Conservation (phyloP, 2,329 filamentous ascomycete species). For the Ascochyta pisi region DNA sequence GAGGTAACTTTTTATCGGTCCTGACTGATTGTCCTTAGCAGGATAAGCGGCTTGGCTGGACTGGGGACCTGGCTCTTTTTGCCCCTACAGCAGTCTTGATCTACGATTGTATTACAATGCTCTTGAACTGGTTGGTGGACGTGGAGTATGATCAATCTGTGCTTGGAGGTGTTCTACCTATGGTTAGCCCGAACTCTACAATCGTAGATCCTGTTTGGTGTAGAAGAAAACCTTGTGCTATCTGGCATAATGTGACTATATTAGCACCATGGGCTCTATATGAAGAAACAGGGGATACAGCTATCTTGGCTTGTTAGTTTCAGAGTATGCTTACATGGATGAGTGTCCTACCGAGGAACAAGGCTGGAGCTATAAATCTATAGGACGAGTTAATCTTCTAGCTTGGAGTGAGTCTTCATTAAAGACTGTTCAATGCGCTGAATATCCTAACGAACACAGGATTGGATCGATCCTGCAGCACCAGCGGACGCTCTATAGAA, state of each 20-base stretch:
- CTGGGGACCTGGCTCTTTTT: slow-evolving; percentile 60
- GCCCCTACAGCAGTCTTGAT: slow-evolving; percentile 53
- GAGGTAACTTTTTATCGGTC: slow-evolving; percentile 58
- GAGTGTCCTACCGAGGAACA: neutral
- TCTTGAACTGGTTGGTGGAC: slow-evolving; percentile 1
- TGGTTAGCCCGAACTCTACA: neutral
- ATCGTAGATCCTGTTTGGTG: neutral
- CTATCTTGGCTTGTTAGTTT: neutral
- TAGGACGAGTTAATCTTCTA: neutral
- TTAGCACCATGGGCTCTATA: slow-evolving; percentile 4
- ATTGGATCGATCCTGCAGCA: slow-evolving; percentile 20
- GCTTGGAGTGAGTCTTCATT: neutral
- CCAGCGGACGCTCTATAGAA: slow-evolving; percentile 23
- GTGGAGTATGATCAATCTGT: neutral
- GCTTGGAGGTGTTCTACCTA: neutral
- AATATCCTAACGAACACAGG: slow-evolving; percentile 49
- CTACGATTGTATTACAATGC: neutral
- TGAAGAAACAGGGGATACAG: neutral
- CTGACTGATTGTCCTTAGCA: slow-evolving; percentile 59
- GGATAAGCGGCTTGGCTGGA: slow-evolving; percentile 63
- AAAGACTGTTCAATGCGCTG: slow-evolving; percentile 48
- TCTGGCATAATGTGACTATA: slow-evolving; percentile 3
- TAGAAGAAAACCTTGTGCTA: neutral
- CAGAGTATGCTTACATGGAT: slow-evolving; percentile 7
- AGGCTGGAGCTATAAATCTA: neutral